Base-by-base conservation (phyloP, 352 stramenopile genomes). In the Pythium aquatile region DNA sequence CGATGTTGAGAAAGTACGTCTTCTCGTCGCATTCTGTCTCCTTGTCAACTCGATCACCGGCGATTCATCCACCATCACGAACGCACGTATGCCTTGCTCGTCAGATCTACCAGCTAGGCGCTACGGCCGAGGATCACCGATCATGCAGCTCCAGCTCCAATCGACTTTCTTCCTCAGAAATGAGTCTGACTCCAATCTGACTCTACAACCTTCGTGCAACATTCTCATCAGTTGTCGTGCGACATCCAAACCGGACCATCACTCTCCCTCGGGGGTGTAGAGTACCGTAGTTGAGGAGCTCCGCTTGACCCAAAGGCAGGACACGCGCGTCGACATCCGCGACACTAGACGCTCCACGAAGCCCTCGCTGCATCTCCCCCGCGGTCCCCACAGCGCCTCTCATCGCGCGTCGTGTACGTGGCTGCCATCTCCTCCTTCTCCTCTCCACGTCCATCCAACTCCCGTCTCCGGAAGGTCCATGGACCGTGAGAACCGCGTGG, bases 401-500 rank as follows among this genome's bases (percentile, higher is more conserved):
- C 20, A 7, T 29, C 5, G 9, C 20, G 16, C 32, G 58, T 13
- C n/a, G 47, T 39, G 29, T 53, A 10, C 17, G 44, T 29, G n/a
- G 44, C 44, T 51, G 44, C 29, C 11, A 51, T 61, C 42, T 42
- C 29, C 44, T 5, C 28, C 17, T 53, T 17, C 42, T 47, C 48
- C 10, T 9, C 26, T 42, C 59, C 53, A 6, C 44, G 51, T 56
- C 10, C 24, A 37, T 58, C 32, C 6, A 5, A 33, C 14, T 58
- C 33, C n/a, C 13, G 52, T 47, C 40, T 37, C 20, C 8, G 16
- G n/a, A 40, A 49, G 54, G 39, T 46, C 42, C 13, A 73, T 73
- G 66, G 66, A 73, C 42, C 66, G 56, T 24, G 66, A 73, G 56
- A 68, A 68, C 39, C 81, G 80, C 71, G 83, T 93, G 53, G 69